These are phyloP conservation scores for Tuber melanosporum DNA, from an alignment of 495 filamentous ascomycete genomes.

Conservation along the genomic window DNA sequence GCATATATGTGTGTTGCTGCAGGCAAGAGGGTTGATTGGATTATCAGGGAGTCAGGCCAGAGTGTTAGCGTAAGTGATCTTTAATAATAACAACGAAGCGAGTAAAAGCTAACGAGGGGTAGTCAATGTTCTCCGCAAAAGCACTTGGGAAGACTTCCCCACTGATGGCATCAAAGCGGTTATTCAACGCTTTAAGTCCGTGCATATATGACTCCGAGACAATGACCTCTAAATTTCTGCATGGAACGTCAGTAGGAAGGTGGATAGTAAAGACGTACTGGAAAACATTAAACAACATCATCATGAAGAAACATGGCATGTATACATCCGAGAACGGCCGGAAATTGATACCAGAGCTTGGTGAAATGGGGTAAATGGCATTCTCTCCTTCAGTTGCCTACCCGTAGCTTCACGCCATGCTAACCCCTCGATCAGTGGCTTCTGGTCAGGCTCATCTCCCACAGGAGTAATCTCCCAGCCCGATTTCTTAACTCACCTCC, in stretches of 20 bases:
- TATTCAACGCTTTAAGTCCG: slow-evolving; percentile 36
- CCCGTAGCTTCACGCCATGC: background rate
- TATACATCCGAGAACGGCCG: slow-evolving; percentile 29
- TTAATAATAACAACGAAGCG: background rate
- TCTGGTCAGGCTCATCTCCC: slow-evolving; percentile 28
- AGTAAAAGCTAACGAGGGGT: background rate
- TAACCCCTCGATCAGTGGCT: slow-evolving; percentile 15
- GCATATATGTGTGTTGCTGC: slow-evolving; percentile 44
- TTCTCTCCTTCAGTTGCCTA: background rate
- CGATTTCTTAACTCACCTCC: slow-evolving; percentile 31
- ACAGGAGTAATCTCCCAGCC: slow-evolving; percentile 27
- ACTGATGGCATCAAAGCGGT: slow-evolving; percentile 21
- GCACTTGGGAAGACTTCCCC: slow-evolving; percentile 41
- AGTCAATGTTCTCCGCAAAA: slow-evolving; percentile 41
- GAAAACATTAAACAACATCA: slow-evolving; percentile 17
- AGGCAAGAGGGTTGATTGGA: slow-evolving; percentile 49
- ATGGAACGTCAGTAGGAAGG: slow-evolving; percentile 21
- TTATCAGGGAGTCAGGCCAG: slow-evolving; percentile 44
- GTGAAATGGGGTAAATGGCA: slow-evolving; percentile 7
- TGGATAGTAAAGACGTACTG: slow-evolving; percentile 19
- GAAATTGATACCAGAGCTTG: slow-evolving; percentile 25
- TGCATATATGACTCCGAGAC: slow-evolving; percentile 42
- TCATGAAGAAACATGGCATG: slow-evolving; percentile 26
- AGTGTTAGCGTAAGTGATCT: slow-evolving; percentile 37
- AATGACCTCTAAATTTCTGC: slow-evolving; percentile 28